Conservation (phyloP, 345 rosid genomes). For the Eucalyptus pauciflora region DNA sequence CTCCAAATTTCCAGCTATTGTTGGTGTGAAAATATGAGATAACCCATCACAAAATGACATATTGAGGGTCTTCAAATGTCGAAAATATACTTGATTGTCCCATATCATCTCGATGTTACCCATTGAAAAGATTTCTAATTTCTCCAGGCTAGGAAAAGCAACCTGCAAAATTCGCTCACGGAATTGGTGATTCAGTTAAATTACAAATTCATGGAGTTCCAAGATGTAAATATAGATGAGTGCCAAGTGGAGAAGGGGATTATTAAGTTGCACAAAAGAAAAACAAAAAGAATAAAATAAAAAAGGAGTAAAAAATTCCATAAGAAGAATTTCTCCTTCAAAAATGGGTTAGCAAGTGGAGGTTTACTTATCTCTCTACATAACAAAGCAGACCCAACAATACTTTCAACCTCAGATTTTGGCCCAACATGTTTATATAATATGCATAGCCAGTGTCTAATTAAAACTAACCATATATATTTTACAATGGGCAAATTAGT, state of each 20-base stretch:
- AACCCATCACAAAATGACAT: neutral
- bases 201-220: neutral
- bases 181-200: neutral
- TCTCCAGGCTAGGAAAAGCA: neutral
- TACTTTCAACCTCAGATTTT: neutral
- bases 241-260: neutral
- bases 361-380: neutral
- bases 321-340: neutral
- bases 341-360: neutral
- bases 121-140: neutral
- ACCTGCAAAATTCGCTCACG: neutral
- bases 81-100: neutral
- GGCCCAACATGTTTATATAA: neutral
- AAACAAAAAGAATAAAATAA: neutral
- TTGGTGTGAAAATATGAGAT: neutral
- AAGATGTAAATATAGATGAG: neutral
- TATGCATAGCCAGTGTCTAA: neutral
- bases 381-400: neutral
- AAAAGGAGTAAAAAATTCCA: neutral
- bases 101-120: neutral
- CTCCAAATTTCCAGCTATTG: neutral
- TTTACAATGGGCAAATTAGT: too few species aligned
- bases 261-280: neutral
- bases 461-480: neutral
- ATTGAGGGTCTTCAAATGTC: neutral